These are phyloP conservation scores for Teratosphaeria gauchensis DNA, from an alignment of 2,329 filamentous ascomycete species.

Conservation along the genomic window DNA sequence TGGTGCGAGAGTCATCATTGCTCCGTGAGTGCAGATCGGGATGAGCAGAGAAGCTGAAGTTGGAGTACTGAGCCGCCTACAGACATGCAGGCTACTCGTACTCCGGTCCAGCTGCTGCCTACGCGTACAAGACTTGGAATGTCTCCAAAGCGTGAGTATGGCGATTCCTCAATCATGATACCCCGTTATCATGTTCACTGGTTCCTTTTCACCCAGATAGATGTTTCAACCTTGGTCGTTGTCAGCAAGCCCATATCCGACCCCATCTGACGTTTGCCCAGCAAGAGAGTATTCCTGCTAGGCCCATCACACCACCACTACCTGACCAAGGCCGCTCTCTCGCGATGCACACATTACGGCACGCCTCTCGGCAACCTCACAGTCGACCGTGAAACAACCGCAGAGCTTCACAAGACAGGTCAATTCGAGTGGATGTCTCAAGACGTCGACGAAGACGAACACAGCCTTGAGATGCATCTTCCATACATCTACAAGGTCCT, in stretches of 20 bases:
- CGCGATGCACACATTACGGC: conserved; percentile 58
- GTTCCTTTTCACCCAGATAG: too few relatives aligned
- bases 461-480: conserved; percentile 94
- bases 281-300: conserved; percentile 81
- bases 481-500: conserved; percentile 82
- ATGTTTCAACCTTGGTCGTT: too few relatives aligned
- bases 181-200: too few relatives aligned
- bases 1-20: conserved; percentile 76
- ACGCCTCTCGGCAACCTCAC: conserved; percentile 65
- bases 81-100: conserved; percentile 92
- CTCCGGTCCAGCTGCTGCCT: conserved; percentile 85
- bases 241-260: not conserved
- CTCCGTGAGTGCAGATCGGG: conserved; percentile 54
- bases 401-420: conserved; percentile 43
- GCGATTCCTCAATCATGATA: not conserved
- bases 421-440: conserved; percentile 56
- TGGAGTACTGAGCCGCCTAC: conserved; percentile 8
- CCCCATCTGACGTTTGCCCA: conserved; percentile 23
- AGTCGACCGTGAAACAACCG: conserved; percentile 51
- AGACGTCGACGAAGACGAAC: conserved; percentile 66
- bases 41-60: not conserved
- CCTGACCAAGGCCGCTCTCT: conserved; percentile 66
- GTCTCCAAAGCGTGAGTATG: conserved; percentile 57
- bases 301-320: conserved; percentile 87
- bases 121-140: conserved; percentile 86